Base-by-base conservation (phyloP, 2,329 filamentous ascomycete species). In the Claviceps monticola region DNA sequence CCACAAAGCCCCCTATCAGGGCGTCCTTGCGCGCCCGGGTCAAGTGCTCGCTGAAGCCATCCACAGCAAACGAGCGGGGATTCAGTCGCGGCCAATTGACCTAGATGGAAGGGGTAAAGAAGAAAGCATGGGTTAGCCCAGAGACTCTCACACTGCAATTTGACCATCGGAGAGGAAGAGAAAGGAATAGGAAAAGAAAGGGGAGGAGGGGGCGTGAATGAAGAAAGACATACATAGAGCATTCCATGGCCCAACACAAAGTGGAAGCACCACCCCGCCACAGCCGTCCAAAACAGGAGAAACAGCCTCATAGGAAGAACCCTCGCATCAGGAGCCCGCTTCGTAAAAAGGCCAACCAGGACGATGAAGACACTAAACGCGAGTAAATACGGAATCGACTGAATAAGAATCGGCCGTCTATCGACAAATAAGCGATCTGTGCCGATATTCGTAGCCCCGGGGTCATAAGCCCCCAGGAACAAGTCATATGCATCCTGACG, bases 1-100 rank as follows among this genome's bases (percentile, higher is more conserved):
- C 74, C 21, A 71, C 65, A 55, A 95, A 78, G 14, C 79, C 71
- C 3, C 93, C 93, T 47, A 97, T 76, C 17, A 98, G 66, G 54
- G 82, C 79, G 63, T 95, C 88, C 63, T 93, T 89, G 57, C 83
- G 77, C 13, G 90, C 89, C 64, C 88, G 86, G 58, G 77, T 76
- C 58, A 95, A 80, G 50, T 91, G 87, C 60, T 96, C 89, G 60
- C 88, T 83, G 67, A 90, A 95, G 41, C 88, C 88, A 62, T 98
- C 93, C 6, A 81, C 78, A 2, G 88, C 90, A 69, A 86, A 94
- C 2, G 87, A 81, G 16, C 88, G 83, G 11, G 89, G 90, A 66
- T 94, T 95, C 47, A 98, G 79, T 65, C 95, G 96, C 9, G 93
- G 93, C 93, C 94, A 98, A 70, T 96, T 97, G 59, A 96, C 90